These are phyloP conservation scores for Candida broadrunensis DNA, from an alignment of 805 yeast genomes.

Conservation along the genomic window DNA sequence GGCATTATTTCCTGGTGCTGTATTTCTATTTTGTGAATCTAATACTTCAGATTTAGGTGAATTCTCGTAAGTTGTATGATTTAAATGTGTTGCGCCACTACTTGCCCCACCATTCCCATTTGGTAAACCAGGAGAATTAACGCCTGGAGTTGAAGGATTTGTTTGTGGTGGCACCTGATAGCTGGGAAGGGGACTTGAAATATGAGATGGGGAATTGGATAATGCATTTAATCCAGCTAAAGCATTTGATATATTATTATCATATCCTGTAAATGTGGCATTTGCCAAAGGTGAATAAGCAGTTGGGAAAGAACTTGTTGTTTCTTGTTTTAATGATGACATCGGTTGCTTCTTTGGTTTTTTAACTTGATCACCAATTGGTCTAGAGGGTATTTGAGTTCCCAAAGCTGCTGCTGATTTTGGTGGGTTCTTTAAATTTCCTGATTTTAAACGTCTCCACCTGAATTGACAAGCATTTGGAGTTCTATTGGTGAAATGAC, in stretches of 20 bases:
- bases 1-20: conserved; percentile 20
- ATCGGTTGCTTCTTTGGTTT: conserved; percentile 6
- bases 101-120: not conserved
- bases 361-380: conserved; percentile 2
- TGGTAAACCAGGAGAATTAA: conserved; percentile 17
- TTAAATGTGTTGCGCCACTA: conserved; percentile 2
- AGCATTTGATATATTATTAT: conserved; percentile 37
- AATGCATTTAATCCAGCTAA: conserved; percentile 44
- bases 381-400: conserved; percentile 8
- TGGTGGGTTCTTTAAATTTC: conserved; percentile 43
- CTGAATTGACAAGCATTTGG: conserved; percentile 49
- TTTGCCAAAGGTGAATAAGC: conserved; percentile 34
- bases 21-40: conserved; percentile 29
- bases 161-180: conserved; percentile 7
- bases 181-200: conserved; percentile 25
- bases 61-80: conserved; percentile 14
- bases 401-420: conserved; percentile 30
- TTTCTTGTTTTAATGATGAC: conserved; percentile 5
- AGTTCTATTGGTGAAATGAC: conserved; percentile 41
- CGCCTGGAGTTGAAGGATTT: conserved; percentile 19
- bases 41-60: conserved; percentile 14
- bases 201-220: conserved; percentile 28
- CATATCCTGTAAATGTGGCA: conserved; percentile 39
- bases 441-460: conserved; percentile 45
- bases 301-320: conserved; percentile 17